Percentiles rank a stretch among this genome's conserved stretches.
Evolutionary conservation across 352 stramenopile genomes (phyloP).

Genomic region (Globisporangium radiosum): DNA sequence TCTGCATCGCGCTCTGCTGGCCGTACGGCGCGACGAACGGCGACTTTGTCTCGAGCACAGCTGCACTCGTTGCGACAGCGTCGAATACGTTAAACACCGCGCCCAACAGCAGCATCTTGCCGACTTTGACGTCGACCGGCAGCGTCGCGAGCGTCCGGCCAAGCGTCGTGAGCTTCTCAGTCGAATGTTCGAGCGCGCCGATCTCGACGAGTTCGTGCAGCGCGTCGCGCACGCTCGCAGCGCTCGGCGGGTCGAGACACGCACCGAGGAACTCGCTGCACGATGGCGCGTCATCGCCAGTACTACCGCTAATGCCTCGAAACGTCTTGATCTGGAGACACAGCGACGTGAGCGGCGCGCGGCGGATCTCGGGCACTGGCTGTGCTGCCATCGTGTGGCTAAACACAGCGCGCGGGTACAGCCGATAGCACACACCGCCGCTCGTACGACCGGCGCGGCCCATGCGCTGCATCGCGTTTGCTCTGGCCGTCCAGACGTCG

Average conservation of each 20-base stretch:
- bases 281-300: constrained; percentile 38
- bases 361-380: constrained; percentile 92
- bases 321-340: constrained; percentile 94
- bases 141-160: constrained; percentile 90
- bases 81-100: constrained; percentile 90
- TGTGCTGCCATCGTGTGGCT: constrained; percentile 67
- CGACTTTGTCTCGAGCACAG: constrained; percentile 75
- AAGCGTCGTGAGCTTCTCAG: constrained; percentile 89
- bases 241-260: constrained; percentile 90
- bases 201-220: constrained; percentile 88
- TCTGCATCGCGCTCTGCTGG: constrained; percentile 59
- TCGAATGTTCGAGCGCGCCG: constrained; percentile 59
- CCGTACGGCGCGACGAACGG: constrained; percentile 77
- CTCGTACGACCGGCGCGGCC: constrained; percentile 91
- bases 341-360: constrained; percentile 93
- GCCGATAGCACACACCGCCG: constrained; percentile 84
- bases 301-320: neutral
- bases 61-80: constrained; percentile 54
- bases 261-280: constrained; percentile 84
- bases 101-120: constrained; percentile 96
- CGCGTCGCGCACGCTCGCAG: constrained; percentile 84
- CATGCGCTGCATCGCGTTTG: constrained; percentile 86
- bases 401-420: constrained; percentile 83
- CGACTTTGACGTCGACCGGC: constrained; percentile 94
- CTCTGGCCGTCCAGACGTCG: constrained; percentile 88